Conservation (phyloP, 1,139 yeast genomes). For the Kurtzmaniella natalensis region DNA sequence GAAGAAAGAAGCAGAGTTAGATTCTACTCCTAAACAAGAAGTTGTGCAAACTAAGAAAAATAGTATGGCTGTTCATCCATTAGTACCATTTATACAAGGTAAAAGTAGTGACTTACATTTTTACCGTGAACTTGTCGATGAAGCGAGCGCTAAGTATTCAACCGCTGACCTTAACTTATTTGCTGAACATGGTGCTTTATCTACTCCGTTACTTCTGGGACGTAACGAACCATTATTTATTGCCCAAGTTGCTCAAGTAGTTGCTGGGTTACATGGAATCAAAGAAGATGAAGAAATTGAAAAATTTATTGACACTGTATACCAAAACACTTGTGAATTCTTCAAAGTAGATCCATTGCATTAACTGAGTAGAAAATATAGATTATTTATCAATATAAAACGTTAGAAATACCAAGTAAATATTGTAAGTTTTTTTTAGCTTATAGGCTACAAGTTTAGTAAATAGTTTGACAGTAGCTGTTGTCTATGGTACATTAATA, state of each 20-base stretch:
- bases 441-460: no score
- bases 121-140: constrained; percentile 24
- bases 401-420: no score
- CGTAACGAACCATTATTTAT: constrained; percentile 83
- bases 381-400: constrained; percentile 10
- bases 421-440: constrained; percentile 2
- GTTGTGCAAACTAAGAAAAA: constrained; percentile 4
- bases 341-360: constrained; percentile 32
- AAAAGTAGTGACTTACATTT: constrained; percentile 59
- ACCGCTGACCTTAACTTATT: neutral
- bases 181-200: neutral
- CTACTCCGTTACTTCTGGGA: neutral
- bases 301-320: constrained; percentile 56
- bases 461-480: no score
- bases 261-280: constrained; percentile 49
- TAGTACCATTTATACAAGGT: constrained; percentile 56
- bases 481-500: no score
- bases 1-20: neutral
- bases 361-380: neutral
- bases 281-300: constrained; percentile 43
- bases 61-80: constrained; percentile 33
- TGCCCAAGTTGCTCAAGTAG: constrained; percentile 74
- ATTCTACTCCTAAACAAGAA: neutral
- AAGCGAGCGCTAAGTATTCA: neutral
- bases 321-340: constrained; percentile 56